Evolutionary conservation across 371 early-diverging fungal species (phyloP).

Genomic region (Rhizopus microsporus): DNA sequence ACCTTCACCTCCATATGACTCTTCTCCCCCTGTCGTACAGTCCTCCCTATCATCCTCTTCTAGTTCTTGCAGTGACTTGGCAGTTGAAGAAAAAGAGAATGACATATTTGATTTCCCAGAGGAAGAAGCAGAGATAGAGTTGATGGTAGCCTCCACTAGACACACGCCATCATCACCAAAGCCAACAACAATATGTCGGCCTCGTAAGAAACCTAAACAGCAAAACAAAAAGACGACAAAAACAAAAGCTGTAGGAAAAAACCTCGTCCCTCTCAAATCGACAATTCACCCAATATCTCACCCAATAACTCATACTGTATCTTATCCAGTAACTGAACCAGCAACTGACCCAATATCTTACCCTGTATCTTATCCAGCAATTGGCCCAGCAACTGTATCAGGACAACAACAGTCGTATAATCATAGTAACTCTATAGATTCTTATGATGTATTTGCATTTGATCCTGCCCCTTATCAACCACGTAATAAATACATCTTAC

Average conservation of each 20-base stretch:
- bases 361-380: too few species aligned
- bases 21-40: background rate
- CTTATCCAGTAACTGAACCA: too few species aligned
- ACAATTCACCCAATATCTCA: too few species aligned
- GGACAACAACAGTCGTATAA: too few species aligned
- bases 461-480: background rate
- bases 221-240: slow-evolving; percentile 4
- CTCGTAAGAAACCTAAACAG: slow-evolving; percentile 5
- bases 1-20: background rate
- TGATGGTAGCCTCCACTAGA: slow-evolving; percentile 16
- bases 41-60: background rate
- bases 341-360: too few species aligned
- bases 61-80: slow-evolving; percentile 1
- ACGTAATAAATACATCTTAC: background rate
- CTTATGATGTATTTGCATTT: slow-evolving; percentile 1
- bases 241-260: background rate
- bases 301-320: too few species aligned
- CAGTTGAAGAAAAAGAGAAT: background rate
- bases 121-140: slow-evolving; percentile 12
- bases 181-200: background rate
- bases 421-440: background rate
- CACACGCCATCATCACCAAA: slow-evolving; percentile 1
- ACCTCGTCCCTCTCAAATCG: too few species aligned
- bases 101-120: slow-evolving; percentile 22
- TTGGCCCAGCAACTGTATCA: too few species aligned